Percentiles rank a stretch among this genome's conserved stretches.
phyloP scores from a whole-genome alignment of 306 rosid genomes.

The Malus domestica region ASM211411v1 NC_041798.1:137001-137500 shows the following conservation, averaged over 20 bases:
- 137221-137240: not conserved
- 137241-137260: not conserved
- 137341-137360: constrained; percentile 92
- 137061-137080: too few relatives aligned
- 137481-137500: constrained; percentile 79
- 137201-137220: not conserved
- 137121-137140: too few relatives aligned
- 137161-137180: not conserved
- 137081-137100: fast-evolving
- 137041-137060: too few relatives aligned
- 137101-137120: too few relatives aligned
- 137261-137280: constrained; percentile 54
- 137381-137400: constrained; percentile 55
- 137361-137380: constrained; percentile 62
- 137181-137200: not conserved
- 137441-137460: constrained; percentile 61
- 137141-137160: too few relatives aligned
- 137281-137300: constrained; percentile 83
- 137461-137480: constrained; percentile 69
- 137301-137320: constrained; percentile 95
- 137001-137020: too few relatives aligned
- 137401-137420: constrained; percentile 49
- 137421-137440: constrained; percentile 79
- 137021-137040: too few relatives aligned
- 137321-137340: constrained; percentile 91